Conservation (phyloP, 441 rosid genomes). For the Gossypium aridum region DNA sequence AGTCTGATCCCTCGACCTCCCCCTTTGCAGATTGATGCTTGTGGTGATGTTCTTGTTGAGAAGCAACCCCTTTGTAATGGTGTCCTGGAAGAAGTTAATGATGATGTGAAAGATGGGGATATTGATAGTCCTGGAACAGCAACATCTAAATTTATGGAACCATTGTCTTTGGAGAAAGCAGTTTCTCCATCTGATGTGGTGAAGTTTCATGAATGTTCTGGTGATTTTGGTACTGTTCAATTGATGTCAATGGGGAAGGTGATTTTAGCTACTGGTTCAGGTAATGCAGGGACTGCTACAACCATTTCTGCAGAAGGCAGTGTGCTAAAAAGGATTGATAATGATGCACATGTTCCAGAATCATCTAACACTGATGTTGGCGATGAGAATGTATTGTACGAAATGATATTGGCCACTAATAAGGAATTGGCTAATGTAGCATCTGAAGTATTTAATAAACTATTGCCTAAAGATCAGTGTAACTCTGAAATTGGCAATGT, state of each 20-base stretch:
- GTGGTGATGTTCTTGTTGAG: constrained; percentile 33
- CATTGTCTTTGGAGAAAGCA: constrained; percentile 19
- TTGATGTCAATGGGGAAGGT: constrained; percentile 12
- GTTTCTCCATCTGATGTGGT: constrained; percentile 24
- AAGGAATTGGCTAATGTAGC: constrained; percentile 61
- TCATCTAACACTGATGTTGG: constrained; percentile 13
- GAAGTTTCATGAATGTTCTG: constrained; percentile 24
- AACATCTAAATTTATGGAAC: constrained; percentile 53
- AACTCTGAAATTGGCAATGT: constrained; percentile 24
- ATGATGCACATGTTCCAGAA: constrained; percentile 15
- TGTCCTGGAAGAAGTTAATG: constrained; percentile 31
- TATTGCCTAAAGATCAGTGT: constrained; percentile 43
- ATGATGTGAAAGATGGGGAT: constrained; percentile 43
- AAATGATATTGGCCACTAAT: constrained; percentile 51
- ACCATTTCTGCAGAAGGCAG: constrained; percentile 26
- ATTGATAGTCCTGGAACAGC: constrained; percentile 71
- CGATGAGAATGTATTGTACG: constrained; percentile 32
- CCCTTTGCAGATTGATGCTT: constrained; percentile 39
- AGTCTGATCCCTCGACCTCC: constrained; percentile 28
- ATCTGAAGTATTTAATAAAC: constrained; percentile 42
- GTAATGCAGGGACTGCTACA: constrained; percentile 18
- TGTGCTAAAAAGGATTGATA: constrained; percentile 10
- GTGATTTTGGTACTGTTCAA: constrained; percentile 22
- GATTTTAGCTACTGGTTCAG: constrained; percentile 17
- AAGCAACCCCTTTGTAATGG: constrained; percentile 30